Evolutionary conservation across 2,329 filamentous ascomycete genomes (phyloP).

Genomic region (Escovopsis weberi): DNA sequence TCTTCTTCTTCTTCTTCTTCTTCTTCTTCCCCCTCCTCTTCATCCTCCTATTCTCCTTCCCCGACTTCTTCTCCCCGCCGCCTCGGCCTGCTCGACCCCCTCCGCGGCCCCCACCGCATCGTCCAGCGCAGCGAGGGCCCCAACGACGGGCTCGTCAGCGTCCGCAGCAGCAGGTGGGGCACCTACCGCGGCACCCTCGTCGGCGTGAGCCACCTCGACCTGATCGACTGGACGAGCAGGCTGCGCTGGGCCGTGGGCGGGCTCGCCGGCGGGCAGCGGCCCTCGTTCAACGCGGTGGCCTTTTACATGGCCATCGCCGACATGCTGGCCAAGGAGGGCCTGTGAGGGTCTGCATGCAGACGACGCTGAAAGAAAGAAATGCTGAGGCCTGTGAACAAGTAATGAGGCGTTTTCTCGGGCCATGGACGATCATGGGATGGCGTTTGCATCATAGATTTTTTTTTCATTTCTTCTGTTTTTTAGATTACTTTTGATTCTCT

Average conservation of each 20-base stretch:
- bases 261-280: constrained; percentile 34
- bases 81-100: constrained; percentile 42
- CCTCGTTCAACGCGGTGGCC: constrained; percentile 50
- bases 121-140: constrained; percentile 38
- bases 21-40: too few species aligned
- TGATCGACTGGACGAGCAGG: constrained; percentile 55
- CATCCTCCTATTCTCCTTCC: too few species aligned
- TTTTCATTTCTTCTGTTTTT: too few species aligned
- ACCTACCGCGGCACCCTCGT: constrained; percentile 49
- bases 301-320: constrained; percentile 53
- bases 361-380: neutral
- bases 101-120: constrained; percentile 37
- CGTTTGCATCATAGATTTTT: neutral
- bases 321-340: constrained; percentile 56
- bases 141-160: constrained; percentile 55
- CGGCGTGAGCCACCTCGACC: constrained; percentile 46
- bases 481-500: too few species aligned
- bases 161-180: constrained; percentile 47
- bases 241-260: constrained; percentile 38
- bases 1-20: too few species aligned
- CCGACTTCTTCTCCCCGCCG: too few species aligned
- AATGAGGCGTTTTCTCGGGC: neutral
- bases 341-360: constrained; percentile 12
- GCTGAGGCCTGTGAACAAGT: neutral
- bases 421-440: neutral